Evolutionary conservation across 768 basidiomycete species (phyloP), one percentile per base, ranked within the genome.

Genomic region (Boletus rex-veris): DNA sequence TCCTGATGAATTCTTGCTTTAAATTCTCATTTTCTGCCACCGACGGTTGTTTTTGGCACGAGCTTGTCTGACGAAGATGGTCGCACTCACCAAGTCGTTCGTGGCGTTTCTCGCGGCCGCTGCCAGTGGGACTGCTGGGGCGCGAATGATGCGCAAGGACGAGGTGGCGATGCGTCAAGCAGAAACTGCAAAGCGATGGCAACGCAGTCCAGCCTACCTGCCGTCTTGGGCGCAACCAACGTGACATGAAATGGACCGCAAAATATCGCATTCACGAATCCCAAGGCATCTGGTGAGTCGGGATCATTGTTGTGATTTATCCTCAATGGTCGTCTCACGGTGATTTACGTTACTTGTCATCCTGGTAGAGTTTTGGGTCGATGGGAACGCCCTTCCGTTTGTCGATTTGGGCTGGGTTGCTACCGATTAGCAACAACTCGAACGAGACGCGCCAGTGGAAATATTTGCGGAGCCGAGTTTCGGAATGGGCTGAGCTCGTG

Each of bases 361-460:
- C 16, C 9, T 16, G 19, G 7, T 18, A 86, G 86, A 85, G 59
- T 90, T 88, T 64, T 87, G 74, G 61, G 88, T 90, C 14, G 73
- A 88, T 57, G 88, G 88, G 1, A 75, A 70, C 39, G 73, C 69
- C 33, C 82, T 90, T 41, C 88, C 88, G 6, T 73, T 83, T 39
- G 83, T 90, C n/a, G 76, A 84, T 59, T 90, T 90, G 86, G 85
- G 73, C 86, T 4, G 88, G 88, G 7, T 70, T 90, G 21, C 62
- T 90, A 48, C 88, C 88, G 2, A 89, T 90, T 50, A 88, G 85
- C 56, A 63, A 66, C 33, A 70, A 75, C 7, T 38, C 75, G 10
- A 74, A 85, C 43, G 88, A 90, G 69, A 85, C 85, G 6, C 78
- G 87, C 40, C 77, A 89, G 24, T 26, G 4, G 7, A 26, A 9